phyloP scores from a whole-genome alignment of 768 basidiomycete genomes.

The Tricholoma hemisulphureum region DNA sequence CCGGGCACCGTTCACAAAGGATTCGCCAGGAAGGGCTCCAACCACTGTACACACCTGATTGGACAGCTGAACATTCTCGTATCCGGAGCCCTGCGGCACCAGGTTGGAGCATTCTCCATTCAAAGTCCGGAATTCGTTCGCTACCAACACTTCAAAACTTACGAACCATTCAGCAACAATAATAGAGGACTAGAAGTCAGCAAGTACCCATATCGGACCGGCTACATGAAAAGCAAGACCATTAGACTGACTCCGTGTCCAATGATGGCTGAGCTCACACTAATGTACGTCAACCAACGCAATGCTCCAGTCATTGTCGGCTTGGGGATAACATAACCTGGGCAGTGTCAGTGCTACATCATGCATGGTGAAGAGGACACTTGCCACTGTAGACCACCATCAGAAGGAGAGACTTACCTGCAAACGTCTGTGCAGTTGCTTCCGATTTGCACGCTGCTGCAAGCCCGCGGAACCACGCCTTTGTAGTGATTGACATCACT shows the following conservation, averaged over 20 bases:
- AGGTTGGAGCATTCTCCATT: conserved; percentile 58
- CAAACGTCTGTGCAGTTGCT: conserved; percentile 59
- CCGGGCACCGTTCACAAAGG: conserved; percentile 54
- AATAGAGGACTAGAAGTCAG: conserved; percentile 43
- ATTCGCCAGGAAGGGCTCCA: conserved; percentile 61
- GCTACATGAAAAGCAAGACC: conserved; percentile 23
- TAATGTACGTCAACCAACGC: conserved; percentile 65
- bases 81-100: conserved; percentile 63
- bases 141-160: conserved; percentile 72
- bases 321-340: conserved; percentile 59
- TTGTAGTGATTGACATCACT: conserved; percentile 61
- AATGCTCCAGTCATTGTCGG: conserved; percentile 67
- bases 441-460: conserved; percentile 58
- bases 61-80: conserved; percentile 48
- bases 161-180: conserved; percentile 25
- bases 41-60: conserved; percentile 80
- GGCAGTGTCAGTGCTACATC: neutral
- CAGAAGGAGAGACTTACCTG: conserved; percentile 44
- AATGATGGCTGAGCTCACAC: conserved; percentile 34
- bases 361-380: conserved; percentile 23
- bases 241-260: neutral
- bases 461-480: conserved; percentile 70
- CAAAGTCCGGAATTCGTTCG: conserved; percentile 79
- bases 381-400: conserved; percentile 53
- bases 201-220: conserved; percentile 40